Evolutionary conservation across 768 basidiomycete species (phyloP), one percentile per base, ranked within the genome.

Genomic region (Mycena metata): DNA sequence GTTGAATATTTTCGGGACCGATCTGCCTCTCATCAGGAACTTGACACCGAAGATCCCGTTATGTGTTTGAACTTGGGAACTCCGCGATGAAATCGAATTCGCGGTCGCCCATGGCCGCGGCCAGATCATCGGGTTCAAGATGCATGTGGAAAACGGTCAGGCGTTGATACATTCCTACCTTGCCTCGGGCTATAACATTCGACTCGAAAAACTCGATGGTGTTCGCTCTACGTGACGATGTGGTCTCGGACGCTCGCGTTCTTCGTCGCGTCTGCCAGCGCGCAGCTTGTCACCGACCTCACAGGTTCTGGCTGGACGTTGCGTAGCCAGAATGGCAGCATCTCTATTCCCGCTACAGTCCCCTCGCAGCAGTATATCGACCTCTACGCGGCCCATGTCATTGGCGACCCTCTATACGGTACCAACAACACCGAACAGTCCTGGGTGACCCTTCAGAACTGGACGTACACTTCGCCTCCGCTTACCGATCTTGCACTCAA

Each of bases 291-390:
- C 23, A 61, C 59, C 4, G 52, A 67, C 24, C 59, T 67, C 43
- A 35, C 39, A 6, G 64, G 59, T 36, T 56, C 66, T 41, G 66
- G 66, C 15, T 67, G 66, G 66, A 67, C 66, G 1, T 52, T 67
- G 8, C 59, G 46, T 13, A 67, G 52, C 24, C 26, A 67, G 52
- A 61, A 67, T 30, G 66, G 66, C 16, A 67, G 66, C 36, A 61
- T 67, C 49, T 67, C 66, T 42, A 51, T 67, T 12, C 66, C 66
- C 2, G 66, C 66, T 5, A 55, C 59, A 5, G 39, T 67, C 12
- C 66, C 66, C 0, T 67, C 66, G 17, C 66, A 60, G 66, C 66
- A 67, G 36, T 67, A 67, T 36, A 24, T 67, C 35, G 66, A 67
- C 36, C 66, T 67, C 11, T 56, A 47, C 36, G 49, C 47, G 9